These are phyloP conservation scores for Phytophthora hybrid DNA, from an alignment of 352 stramenopile genomes.

Conservation along the genomic window DNA sequence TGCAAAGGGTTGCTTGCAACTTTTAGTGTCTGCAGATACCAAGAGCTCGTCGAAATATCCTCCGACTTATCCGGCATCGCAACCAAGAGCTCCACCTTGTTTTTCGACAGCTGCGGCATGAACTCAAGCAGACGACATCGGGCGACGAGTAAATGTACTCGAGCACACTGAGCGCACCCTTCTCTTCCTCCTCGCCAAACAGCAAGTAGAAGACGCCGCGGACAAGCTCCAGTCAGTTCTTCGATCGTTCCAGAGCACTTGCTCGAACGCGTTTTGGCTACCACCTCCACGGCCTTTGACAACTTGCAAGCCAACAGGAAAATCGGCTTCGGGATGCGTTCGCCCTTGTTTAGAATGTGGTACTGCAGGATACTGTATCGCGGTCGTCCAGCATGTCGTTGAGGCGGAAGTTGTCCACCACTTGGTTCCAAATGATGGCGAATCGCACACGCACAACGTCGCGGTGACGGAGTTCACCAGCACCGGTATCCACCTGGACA, in stretches of 20 bases:
- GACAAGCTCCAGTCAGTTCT: conserved; percentile 64
- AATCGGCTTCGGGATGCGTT: conserved; percentile 79
- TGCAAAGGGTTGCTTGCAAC: no score
- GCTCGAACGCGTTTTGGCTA: conserved; percentile 55
- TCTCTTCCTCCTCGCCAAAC: conserved; percentile 62
- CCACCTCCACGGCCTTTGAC: conserved; percentile 67
- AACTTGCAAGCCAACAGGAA: conserved; percentile 83
- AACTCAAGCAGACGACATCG: conserved; percentile 70
- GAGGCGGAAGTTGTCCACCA: conserved; percentile 87
- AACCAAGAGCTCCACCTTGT: conserved; percentile 78
- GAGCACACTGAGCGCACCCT: conserved; percentile 60
- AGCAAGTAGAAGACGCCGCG: conserved; percentile 78
- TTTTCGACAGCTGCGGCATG: conserved; percentile 64
- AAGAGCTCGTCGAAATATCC: conserved; percentile 57
- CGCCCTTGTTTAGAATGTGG: conserved; percentile 73
- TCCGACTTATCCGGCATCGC: conserved; percentile 85
- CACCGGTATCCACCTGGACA: conserved; percentile 16
- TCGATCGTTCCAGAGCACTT: conserved; percentile 69
- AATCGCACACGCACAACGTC: conserved; percentile 69
- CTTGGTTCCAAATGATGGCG: conserved; percentile 91
- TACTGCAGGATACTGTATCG: conserved; percentile 88
- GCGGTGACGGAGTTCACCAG: conserved; percentile 39
- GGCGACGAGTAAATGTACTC: conserved; percentile 69
- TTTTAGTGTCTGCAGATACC: no score
- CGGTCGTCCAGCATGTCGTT: conserved; percentile 87